Evolutionary conservation across 805 yeast species (phyloP).

Genomic region (Teunomyces panamensis): DNA sequence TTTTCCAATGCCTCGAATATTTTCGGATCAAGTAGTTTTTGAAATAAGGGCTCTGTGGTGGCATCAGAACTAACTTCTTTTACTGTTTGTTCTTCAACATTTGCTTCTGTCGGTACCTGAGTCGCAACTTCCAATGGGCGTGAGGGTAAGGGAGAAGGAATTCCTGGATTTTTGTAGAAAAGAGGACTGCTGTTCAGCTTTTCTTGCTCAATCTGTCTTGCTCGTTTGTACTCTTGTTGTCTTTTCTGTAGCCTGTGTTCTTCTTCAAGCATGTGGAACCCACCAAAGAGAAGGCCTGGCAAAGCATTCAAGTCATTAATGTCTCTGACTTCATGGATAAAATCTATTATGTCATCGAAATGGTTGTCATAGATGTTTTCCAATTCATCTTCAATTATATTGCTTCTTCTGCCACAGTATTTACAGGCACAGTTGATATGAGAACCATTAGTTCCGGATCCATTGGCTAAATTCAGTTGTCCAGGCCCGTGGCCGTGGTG

Average conservation of each 20-base stretch:
- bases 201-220: not conserved
- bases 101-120: not conserved
- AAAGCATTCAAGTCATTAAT: slow-evolving; percentile 34
- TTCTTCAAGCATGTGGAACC: slow-evolving; percentile 34
- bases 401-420: slow-evolving; percentile 72
- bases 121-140: not conserved
- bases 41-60: slow-evolving; percentile 12
- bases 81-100: slow-evolving; percentile 5
- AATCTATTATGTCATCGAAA: slow-evolving; percentile 46
- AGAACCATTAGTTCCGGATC: slow-evolving; percentile 6
- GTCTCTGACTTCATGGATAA: slow-evolving; percentile 38
- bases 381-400: slow-evolving; percentile 71
- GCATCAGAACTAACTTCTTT: slow-evolving; percentile 4
- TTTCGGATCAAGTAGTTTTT: slow-evolving; percentile 26
- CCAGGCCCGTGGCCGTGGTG: slow-evolving; percentile 38
- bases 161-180: no score
- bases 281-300: slow-evolving; percentile 35
- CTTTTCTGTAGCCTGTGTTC: slow-evolving; percentile 29
- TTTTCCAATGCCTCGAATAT: slow-evolving; percentile 25
- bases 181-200: no score
- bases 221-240: slow-evolving; percentile 12
- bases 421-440: slow-evolving; percentile 58
- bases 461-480: slow-evolving; percentile 19
- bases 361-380: slow-evolving; percentile 69
- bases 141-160: not conserved